Base-by-base conservation (phyloP, 495 filamentous ascomycete genomes). In the Xylaria acuta region DNA sequence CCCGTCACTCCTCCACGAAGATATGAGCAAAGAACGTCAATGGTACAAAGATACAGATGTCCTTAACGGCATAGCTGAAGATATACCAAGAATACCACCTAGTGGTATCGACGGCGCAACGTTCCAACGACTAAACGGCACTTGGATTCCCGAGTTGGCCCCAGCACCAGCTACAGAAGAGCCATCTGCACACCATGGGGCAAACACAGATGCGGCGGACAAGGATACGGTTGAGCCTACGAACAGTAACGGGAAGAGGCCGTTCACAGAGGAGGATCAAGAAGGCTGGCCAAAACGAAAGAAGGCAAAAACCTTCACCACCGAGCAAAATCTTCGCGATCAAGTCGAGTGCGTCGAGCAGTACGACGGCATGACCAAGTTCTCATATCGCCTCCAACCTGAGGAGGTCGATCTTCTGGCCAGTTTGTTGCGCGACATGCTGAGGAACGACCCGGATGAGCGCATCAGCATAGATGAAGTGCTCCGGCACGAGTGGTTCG, bases 391-490 rank as follows among this genome's bases (percentile, higher is more conserved):
- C 74, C 1, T 72, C 30, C 34, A 70, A 69, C 36, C 69, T 73
- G 0, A 12, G 71, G 27, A 71, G 20, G 47, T 25, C 25, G 0
- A 70, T 70, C 36, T 76, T 66, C 34, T 69, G 1, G 8, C 38
- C 3, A 41, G 22, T n/a, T 40, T 69, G n/a, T 8, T 69, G 38
- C 25, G 27, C 22, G 30, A 60, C 16, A 69, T 69, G 67, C n/a
- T 69, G 51, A 53, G 18, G 49, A 77, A 72, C 66, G 45, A 60
- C 5, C 75, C 73, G 12, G 51, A 75, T 6, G 67, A 74, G 5
- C 60, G 78, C 12, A 69, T 69, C 11, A 16, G 16, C 36, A 47
- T 69, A 30, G 40, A 47, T 22, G 53, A 69, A 25, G 67, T 69
- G 22, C 34, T 69, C 5, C 38, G 14, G 16, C 53, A 59, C 11